Evolutionary conservation across 495 filamentous ascomycete species (phyloP), one percentile per base, ranked within the genome.

Genomic region (Hamigera avellanea): DNA sequence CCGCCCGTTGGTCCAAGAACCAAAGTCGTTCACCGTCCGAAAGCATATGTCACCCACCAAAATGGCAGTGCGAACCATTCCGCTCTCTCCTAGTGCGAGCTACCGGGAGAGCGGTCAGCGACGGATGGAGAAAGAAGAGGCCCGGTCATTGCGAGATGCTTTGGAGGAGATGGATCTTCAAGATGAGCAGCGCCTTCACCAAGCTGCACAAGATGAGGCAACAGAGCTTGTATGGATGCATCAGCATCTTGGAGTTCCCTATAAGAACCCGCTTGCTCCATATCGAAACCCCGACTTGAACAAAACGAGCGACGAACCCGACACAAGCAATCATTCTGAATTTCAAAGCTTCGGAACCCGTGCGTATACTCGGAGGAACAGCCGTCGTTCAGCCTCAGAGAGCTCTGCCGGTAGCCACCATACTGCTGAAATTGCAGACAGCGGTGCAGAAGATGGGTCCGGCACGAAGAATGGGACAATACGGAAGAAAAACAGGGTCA

Each of bases 111-210:
- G 73, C 36, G 80, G 77, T 10, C 76, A 81, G 48, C 69, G 87
- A 37, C 85, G 82, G 70, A 81, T 88, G 66, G 87, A 95, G 56
- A 83, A 80, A 50, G 81, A 89, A 51, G 86, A 95, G 52, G 82
- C 83, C 1, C 66, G 74, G 16, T 79, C 81, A 6, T 52, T 94
- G 30, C 74, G 84, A 6, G 72, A 81, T 53, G 87, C 86, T 10
- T 71, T 95, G 60, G 75, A 87, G 40, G 79, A 82, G 46, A 77
- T 91, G 74, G 77, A 83, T 48, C 34, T 83, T 27, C 58, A 80
- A 2, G 80, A 84, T 26, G 84, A 93, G 18, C 56, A 66, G 33
- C 69, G 73, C 18, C 39, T 93, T 16, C 79, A 88, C 46, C 55
- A 73, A 7, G 83, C 81, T 15, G 87, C 87, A 7, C 78, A 87